phyloP scores from a whole-genome alignment of 2,329 filamentous ascomycete species.

The Pyricularia sp. region DNA sequence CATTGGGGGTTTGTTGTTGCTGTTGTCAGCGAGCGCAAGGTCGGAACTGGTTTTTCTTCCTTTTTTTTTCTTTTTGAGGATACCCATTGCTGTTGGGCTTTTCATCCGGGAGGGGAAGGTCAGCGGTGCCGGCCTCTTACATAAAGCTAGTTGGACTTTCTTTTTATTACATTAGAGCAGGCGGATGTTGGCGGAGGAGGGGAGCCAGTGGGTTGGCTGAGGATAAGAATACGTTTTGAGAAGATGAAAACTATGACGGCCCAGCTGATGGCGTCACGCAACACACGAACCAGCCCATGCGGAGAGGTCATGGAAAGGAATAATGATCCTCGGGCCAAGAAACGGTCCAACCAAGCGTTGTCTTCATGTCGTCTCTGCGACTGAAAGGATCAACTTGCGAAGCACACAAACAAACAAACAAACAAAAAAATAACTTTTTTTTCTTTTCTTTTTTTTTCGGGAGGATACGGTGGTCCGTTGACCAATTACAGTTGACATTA shows the following conservation, averaged over 20 bases:
- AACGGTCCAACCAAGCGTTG: background rate
- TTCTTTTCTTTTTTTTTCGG: conserved; percentile 5
- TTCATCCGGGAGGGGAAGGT: conserved; percentile 1
- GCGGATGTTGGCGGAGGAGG: background rate
- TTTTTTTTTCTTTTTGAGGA: conserved; percentile 7
- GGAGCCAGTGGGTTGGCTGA: background rate
- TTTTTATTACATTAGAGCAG: background rate
- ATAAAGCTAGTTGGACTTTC: background rate
- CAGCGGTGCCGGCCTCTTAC: background rate
- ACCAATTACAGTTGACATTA: conserved; percentile 4
- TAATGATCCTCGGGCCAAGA: background rate
- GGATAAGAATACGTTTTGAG: background rate
- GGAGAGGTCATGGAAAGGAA: background rate
- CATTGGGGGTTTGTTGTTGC: conserved; percentile 7
- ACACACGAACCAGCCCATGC: background rate
- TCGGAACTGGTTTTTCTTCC: conserved; percentile 6
- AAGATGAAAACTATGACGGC: background rate
- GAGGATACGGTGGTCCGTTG: conserved; percentile 7
- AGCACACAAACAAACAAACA: conserved; percentile 1
- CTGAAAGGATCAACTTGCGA: background rate
- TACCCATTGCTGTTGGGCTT: conserved; percentile 9
- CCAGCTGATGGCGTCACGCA: background rate
- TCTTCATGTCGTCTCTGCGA: background rate
- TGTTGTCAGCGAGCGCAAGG: conserved; percentile 5
- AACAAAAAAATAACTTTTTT: conserved; percentile 1